Evolutionary conservation across 305 asterid species (phyloP), one percentile per base, ranked within the genome.

Genomic region (Solanum hybrid): DNA sequence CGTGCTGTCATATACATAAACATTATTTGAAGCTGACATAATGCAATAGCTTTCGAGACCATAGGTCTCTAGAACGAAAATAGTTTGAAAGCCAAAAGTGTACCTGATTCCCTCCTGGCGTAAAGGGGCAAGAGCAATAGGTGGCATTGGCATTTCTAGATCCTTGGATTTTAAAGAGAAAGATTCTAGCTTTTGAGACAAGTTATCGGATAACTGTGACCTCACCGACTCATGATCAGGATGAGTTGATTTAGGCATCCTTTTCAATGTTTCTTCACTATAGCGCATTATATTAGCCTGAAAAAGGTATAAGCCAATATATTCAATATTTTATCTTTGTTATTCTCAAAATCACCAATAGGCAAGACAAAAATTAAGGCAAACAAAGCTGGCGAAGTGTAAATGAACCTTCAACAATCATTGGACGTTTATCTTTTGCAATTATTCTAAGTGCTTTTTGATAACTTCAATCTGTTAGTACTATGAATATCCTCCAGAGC

Each of bases 131-230:
- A 97, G 98, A 90, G 98, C 95, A 89, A 94, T 94, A 90, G 99
- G 99, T 38, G 98, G 99, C 99, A 96, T 95, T 82, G 99, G 99
- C 93, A 96, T 93, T 89, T 96, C 99, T 79, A 95, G 92, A 92
- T 96, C 99, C 91, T 91, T 89, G 88, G 92, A 65, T 31, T 91
- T 73, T 86, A 96, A 95, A 93, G 91, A 91, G 72, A 93, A 89
- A 87, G 96, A 87, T 90, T 95, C 96, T 89, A 83, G 90, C 90
- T 90, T 86, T 90, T 86, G 89, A 90, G 95, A 90, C 45, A 88
- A 87, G 91, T 90, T 90, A 91, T 65, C 89, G 70, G 95, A 92
- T 76, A 91, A 86, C 87, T 92, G 93, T 36, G 96, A 91, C 88
- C 92, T 93, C 87, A 72, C 77, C 17, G 87, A 88, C 17, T 94